These are phyloP conservation scores for Ascochyta clinopodiicola DNA, from an alignment of 2,329 filamentous ascomycete species.

Conservation along the genomic window DNA sequence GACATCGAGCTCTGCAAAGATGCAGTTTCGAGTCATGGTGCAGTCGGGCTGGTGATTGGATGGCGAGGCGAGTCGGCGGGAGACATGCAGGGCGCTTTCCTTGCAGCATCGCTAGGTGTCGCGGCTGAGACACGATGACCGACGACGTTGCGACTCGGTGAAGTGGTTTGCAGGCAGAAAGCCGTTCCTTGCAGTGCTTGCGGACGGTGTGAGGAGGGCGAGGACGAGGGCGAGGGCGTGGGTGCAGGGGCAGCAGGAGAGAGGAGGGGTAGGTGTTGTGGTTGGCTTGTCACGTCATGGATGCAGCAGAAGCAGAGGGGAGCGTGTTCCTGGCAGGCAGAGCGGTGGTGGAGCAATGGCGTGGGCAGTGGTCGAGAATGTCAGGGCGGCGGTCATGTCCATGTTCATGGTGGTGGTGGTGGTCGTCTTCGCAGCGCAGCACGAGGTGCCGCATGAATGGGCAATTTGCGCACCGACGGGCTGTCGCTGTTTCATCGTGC, in stretches of 20 bases:
- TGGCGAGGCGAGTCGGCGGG: constrained; percentile 15
- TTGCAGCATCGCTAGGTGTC: constrained; percentile 14
- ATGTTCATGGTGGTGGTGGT: neutral
- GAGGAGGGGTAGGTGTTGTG: neutral
- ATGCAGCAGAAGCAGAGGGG: constrained; percentile 5
- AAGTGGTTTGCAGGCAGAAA: neutral
- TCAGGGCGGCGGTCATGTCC: neutral
- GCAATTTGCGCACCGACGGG: constrained; percentile 17
- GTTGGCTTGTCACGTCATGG: constrained; percentile 13
- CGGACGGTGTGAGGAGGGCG: neutral
- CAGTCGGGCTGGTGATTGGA: constrained; percentile 17
- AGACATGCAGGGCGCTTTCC: constrained; percentile 28
- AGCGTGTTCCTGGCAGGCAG: constrained; percentile 2
- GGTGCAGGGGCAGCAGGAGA: constrained; percentile 8
- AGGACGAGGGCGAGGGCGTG: neutral
- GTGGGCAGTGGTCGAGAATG: neutral
- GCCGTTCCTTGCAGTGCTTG: constrained; percentile 3
- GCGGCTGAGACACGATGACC: constrained; percentile 26
- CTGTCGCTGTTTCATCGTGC: constrained; percentile 17
- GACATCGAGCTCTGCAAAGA: neutral
- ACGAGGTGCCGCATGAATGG: constrained; percentile 13
- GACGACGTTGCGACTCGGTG: constrained; percentile 10
- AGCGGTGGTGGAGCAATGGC: neutral
- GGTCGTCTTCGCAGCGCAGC: constrained; percentile 1
- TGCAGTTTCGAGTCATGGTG: constrained; percentile 16